These are phyloP conservation scores for Crithidia brevicula DNA, from an alignment of 208 protist genomes.

Conservation along the genomic window DNA sequence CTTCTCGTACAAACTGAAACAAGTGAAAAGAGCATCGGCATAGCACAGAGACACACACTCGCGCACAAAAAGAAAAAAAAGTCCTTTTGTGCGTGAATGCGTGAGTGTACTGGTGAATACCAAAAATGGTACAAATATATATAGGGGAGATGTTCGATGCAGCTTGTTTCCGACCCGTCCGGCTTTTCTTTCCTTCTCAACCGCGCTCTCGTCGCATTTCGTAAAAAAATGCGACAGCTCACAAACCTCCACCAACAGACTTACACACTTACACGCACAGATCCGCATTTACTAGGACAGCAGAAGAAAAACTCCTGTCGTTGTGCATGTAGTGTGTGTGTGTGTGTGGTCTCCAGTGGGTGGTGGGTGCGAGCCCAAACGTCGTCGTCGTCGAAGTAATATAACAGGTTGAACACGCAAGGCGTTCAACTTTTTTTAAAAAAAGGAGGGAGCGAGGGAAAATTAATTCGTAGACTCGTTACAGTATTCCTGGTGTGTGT, in stretches of 20 bases:
- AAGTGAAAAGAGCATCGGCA: background rate
- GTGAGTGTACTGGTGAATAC: no score
- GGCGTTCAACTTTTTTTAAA: background rate
- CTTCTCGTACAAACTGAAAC: slow-evolving; percentile 7
- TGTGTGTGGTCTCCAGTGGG: background rate
- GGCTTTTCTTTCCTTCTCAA: slow-evolving; percentile 18
- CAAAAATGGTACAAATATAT: no score
- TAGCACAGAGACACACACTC: background rate
- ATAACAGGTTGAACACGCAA: slow-evolving; percentile 3
- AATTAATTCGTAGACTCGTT: slow-evolving; percentile 15
- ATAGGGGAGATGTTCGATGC: no score
- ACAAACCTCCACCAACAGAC: background rate
- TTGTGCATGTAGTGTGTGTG: background rate
- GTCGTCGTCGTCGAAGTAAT: slow-evolving; percentile 15
- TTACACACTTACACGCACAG: background rate
- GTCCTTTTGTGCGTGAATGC: no score
- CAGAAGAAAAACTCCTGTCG: background rate
- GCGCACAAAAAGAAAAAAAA: no score
- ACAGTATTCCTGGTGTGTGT: background rate
- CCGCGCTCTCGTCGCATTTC: slow-evolving; percentile 19
- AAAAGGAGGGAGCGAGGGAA: slow-evolving; percentile 6
- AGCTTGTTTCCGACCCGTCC: slow-evolving; percentile 11
- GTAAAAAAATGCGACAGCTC: background rate
- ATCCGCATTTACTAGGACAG: no score
- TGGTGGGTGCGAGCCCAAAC: background rate